Percentiles rank a stretch among this genome's conserved stretches.
phyloP scores from a whole-genome alignment of 768 basidiomycete species.

The Lenzites betulinus region DNA sequence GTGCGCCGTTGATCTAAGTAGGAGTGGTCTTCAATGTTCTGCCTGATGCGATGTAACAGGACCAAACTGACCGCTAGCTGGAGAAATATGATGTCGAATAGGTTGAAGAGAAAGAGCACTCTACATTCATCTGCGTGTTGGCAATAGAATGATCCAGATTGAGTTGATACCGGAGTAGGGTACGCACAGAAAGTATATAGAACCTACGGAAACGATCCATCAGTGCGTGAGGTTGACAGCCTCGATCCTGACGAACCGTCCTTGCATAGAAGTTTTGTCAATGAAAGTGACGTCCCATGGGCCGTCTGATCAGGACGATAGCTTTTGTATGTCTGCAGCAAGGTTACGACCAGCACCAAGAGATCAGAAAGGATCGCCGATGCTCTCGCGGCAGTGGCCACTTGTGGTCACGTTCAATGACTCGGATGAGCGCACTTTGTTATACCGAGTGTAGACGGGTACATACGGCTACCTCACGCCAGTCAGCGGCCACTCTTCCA shows the following conservation, averaged over 20 bases:
- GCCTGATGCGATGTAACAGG: too few species aligned
- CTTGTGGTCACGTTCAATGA: too few species aligned
- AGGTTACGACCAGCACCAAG: not conserved
- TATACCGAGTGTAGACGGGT: not conserved
- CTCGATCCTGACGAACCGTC: not conserved
- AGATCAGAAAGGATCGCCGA: not conserved
- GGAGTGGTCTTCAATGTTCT: not conserved
- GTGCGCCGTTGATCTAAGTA: not conserved
- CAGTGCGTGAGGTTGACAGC: not conserved
- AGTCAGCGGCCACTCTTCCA: too few species aligned
- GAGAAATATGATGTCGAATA: conserved; percentile 5
- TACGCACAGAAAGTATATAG: conserved; percentile 3
- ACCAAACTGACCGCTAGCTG: not conserved
- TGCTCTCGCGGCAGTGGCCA: conserved; percentile 4
- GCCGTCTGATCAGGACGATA: not conserved
- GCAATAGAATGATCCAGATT: too few species aligned
- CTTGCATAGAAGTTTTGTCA: not conserved
- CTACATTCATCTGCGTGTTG: not conserved
- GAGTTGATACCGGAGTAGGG: too few species aligned
- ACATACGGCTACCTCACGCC: not conserved
- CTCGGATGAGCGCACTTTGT: too few species aligned
- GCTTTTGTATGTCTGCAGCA: not conserved
- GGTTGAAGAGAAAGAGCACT: conserved; percentile 3
- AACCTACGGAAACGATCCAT: not conserved
- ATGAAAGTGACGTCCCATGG: not conserved